Conservation (phyloP, 2,329 filamentous ascomycete species). For the Ophiocordyceps camponoti-leonardi region DNA sequence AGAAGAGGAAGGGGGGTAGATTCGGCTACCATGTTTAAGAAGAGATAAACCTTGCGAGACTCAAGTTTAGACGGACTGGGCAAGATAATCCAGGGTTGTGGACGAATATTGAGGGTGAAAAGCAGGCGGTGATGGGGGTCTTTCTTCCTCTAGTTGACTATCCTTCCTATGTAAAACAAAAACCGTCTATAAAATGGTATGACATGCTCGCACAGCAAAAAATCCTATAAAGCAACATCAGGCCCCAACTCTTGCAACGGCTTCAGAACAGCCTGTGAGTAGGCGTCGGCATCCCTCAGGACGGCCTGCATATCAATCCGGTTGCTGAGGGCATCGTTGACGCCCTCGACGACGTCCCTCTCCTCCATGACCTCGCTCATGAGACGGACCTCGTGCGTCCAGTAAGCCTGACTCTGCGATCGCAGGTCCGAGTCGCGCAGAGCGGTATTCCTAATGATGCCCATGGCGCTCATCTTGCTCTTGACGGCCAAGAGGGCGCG, state of each 20-base stretch:
- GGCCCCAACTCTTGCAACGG: slow-evolving; percentile 10
- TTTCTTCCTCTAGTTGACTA: not conserved
- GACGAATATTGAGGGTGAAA: not conserved
- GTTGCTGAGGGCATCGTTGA: slow-evolving; percentile 48
- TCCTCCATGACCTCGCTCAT: slow-evolving; percentile 68
- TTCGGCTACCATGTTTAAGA: not conserved
- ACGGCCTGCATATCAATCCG: slow-evolving; percentile 47
- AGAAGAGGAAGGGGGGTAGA: too few relatives aligned
- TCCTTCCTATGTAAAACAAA: not conserved
- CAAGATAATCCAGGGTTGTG: too few relatives aligned
- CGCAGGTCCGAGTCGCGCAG: slow-evolving; percentile 58
- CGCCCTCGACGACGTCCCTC: slow-evolving; percentile 52
- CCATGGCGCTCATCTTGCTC: slow-evolving; percentile 53
- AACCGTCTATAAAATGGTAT: not conserved
- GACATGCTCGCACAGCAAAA: slow-evolving; percentile 2
- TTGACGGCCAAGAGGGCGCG: slow-evolving; percentile 39
- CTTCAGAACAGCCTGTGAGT: slow-evolving; percentile 28
- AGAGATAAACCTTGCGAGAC: not conserved
- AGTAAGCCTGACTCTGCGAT: slow-evolving; percentile 51
- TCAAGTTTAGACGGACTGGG: not conserved
- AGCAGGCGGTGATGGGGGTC: not conserved
- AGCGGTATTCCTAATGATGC: slow-evolving; percentile 65
- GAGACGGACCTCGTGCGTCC: slow-evolving; percentile 57
- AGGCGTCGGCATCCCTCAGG: slow-evolving; percentile 44
- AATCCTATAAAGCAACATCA: slow-evolving; percentile 2